phyloP scores from a whole-genome alignment of 352 stramenopile genomes.

The Phytophthora ramorum region DNA sequence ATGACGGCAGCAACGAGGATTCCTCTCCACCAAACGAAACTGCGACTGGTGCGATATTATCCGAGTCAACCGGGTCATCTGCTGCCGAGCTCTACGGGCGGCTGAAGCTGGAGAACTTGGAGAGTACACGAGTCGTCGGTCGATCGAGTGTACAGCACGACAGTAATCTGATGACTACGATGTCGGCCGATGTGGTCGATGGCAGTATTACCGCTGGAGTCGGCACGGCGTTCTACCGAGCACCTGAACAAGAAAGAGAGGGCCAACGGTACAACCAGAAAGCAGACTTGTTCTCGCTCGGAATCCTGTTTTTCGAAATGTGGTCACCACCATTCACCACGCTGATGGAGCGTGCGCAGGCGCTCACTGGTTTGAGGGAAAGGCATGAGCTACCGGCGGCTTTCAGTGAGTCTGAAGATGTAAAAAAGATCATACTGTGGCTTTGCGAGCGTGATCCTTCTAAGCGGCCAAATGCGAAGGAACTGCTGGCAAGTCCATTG shows the following conservation, averaged over 20 bases:
- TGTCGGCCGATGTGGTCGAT: slow-evolving; percentile 50
- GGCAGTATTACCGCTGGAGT: slow-evolving; percentile 95
- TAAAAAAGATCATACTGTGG: slow-evolving; percentile 90
- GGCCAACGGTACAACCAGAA: slow-evolving; percentile 91
- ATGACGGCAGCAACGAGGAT: slow-evolving; percentile 39
- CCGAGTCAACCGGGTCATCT: slow-evolving; percentile 66
- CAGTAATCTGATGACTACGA: slow-evolving; percentile 56
- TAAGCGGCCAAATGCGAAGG: slow-evolving; percentile 72
- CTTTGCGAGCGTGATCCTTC: slow-evolving; percentile 84
- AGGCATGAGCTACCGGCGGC: slow-evolving; percentile 58
- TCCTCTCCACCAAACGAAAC: slow-evolving; percentile 23
- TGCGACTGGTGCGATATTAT: slow-evolving; percentile 43
- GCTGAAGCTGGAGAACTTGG: slow-evolving; percentile 73
- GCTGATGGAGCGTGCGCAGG: slow-evolving; percentile 88
- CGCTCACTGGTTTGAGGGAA: slow-evolving; percentile 80
- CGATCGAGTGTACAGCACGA: slow-evolving; percentile 22
- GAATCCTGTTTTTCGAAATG: slow-evolving; percentile 97
- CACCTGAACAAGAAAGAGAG: slow-evolving; percentile 93
- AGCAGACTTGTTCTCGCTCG: slow-evolving; percentile 96
- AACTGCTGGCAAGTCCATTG: slow-evolving; percentile 71
- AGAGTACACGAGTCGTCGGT: slow-evolving; percentile 57
- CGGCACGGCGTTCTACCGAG: slow-evolving; percentile 95
- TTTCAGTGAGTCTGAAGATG: slow-evolving; percentile 76
- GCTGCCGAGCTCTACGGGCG: slow-evolving; percentile 73
- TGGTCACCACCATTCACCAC: slow-evolving; percentile 93